Conservation (phyloP, 2,329 filamentous ascomycete genomes). For the Scedosporium aurantiacum region DNA sequence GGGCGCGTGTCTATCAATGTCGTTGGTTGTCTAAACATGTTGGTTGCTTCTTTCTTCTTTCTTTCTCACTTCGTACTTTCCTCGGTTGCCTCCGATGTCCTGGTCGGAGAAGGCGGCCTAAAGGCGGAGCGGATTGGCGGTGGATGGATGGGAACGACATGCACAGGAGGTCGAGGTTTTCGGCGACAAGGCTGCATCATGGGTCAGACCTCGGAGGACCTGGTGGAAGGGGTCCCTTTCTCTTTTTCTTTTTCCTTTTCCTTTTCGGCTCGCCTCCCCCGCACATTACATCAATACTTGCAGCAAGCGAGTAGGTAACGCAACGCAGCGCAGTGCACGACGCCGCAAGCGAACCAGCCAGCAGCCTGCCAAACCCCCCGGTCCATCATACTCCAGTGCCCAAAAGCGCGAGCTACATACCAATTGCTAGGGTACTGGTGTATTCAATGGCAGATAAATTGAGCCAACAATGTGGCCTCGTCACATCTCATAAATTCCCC, state of each 20-base stretch:
- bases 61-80: too few species aligned
- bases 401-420: neutral
- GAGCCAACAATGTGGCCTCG: too few species aligned
- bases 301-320: neutral
- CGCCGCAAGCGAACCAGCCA: neutral
- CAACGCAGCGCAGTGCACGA: neutral
- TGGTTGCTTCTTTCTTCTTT: too few species aligned
- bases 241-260: neutral
- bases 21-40: too few species aligned
- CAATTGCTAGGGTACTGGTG: neutral
- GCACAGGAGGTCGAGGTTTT: neutral
- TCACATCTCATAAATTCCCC: neutral
- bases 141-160: neutral
- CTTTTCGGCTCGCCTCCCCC: neutral
- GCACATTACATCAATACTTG: neutral
- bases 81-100: too few species aligned
- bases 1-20: too few species aligned
- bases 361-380: neutral
- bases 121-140: too few species aligned
- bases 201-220: neutral
- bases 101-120: too few species aligned
- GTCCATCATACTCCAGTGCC: neutral
- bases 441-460: too few species aligned
- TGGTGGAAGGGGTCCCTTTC: neutral
- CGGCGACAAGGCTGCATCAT: neutral